Percentiles rank a stretch among this genome's conserved stretches.
phyloP scores from a whole-genome alignment of 306 rosid species.

The Lupinus albus region DNA sequence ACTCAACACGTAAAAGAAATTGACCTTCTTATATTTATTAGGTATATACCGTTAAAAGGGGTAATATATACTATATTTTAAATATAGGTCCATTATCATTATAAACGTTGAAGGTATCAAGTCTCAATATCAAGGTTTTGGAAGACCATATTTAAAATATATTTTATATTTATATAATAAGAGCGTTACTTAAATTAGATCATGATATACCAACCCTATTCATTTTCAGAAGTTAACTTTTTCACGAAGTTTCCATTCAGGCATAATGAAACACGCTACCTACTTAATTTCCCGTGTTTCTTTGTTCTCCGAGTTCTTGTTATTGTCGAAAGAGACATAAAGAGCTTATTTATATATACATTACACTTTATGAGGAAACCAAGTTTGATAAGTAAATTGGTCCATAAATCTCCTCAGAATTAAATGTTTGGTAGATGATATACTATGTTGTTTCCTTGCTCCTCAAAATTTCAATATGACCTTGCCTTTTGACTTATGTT shows the following conservation, averaged over 20 bases:
- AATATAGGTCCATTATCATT: too few relatives aligned
- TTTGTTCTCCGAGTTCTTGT: slow-evolving; percentile 27
- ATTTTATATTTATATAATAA: neutral
- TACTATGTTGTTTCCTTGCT: neutral
- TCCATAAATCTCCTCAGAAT: slow-evolving; percentile 9
- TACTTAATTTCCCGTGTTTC: slow-evolving; percentile 12
- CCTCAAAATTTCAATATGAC: slow-evolving; percentile 5
- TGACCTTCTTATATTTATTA: slow-evolving; percentile 12
- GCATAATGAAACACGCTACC: slow-evolving; percentile 31
- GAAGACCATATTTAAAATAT: too few relatives aligned
- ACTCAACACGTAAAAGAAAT: neutral
- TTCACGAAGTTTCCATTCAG: slow-evolving; percentile 16
- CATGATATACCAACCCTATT: slow-evolving; percentile 27
- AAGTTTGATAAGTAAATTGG: slow-evolving; percentile 45
- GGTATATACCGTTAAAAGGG: slow-evolving; percentile 25
- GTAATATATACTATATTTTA: neutral
- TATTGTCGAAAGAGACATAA: slow-evolving; percentile 3
- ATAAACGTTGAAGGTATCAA: too few relatives aligned
- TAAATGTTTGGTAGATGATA: slow-evolving; percentile 17
- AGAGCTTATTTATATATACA: neutral
- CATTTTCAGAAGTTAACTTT: slow-evolving; percentile 2
- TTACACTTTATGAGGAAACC: slow-evolving; percentile 45
- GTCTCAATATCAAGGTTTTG: too few relatives aligned
- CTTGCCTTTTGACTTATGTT: slow-evolving; percentile 36
- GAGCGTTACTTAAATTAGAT: neutral